Conservation (phyloP, 306 rosid species). For the Psophocarpus tetragonolobus region DNA sequence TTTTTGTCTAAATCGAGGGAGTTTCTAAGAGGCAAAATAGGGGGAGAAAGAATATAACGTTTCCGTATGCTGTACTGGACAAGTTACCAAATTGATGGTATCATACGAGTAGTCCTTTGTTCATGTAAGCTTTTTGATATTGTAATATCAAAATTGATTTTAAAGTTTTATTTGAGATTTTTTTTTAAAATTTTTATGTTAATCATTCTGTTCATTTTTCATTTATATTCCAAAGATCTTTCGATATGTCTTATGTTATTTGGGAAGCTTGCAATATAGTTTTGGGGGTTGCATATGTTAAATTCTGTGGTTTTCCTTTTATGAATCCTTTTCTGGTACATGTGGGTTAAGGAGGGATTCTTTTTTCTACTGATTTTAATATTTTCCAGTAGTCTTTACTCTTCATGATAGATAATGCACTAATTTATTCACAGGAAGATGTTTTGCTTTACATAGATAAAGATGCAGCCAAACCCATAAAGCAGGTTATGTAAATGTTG, state of each 20-base stretch:
- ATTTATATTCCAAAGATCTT: background rate
- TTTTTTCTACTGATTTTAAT: constrained; percentile 10
- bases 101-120: constrained; percentile 24
- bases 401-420: constrained; percentile 1
- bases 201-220: background rate
- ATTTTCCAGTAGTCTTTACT: constrained; percentile 1
- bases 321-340: background rate
- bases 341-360: constrained; percentile 21
- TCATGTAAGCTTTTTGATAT: constrained; percentile 28
- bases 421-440: constrained; percentile 13
- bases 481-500: constrained; percentile 20
- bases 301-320: background rate
- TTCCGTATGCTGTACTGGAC: background rate
- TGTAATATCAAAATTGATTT: constrained; percentile 27
- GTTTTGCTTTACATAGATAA: constrained; percentile 23
- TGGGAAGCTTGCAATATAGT: background rate
- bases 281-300: background rate
- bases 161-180: background rate
- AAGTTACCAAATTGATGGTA: constrained; percentile 24
- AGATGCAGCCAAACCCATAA: constrained; percentile 26
- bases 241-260: background rate
- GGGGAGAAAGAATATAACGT: background rate
- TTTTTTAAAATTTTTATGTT: background rate
- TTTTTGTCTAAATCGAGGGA: constrained; percentile 8
- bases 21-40: background rate